These are phyloP conservation scores for Cystofilobasidium macerans DNA, from an alignment of 768 basidiomycete genomes.

Conservation along the genomic window DNA sequence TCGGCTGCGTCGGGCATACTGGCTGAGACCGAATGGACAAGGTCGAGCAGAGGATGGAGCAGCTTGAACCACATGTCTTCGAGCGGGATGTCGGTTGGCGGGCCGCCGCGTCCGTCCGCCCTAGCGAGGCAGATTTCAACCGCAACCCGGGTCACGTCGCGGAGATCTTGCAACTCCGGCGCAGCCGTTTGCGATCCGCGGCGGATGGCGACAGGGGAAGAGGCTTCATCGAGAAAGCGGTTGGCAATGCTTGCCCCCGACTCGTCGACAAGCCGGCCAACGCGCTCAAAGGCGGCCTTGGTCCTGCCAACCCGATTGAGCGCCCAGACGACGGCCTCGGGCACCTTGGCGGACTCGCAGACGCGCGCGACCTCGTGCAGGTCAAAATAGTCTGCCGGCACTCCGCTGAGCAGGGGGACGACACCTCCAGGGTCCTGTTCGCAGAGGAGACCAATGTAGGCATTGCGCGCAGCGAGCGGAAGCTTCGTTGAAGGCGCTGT, in stretches of 20 bases:
- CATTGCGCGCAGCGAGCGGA: background rate
- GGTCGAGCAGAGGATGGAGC: conserved; percentile 66
- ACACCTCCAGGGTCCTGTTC: conserved; percentile 55
- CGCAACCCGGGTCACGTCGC: conserved; percentile 52
- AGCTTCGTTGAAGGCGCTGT: background rate
- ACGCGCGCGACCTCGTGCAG: conserved; percentile 48
- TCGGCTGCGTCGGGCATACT: background rate
- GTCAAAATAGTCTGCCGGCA: conserved; percentile 50
- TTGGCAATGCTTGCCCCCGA: conserved; percentile 26
- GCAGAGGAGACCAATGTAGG: conserved; percentile 63
- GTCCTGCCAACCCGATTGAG: conserved; percentile 55
- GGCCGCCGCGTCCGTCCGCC: conserved; percentile 27
- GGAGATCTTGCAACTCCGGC: conserved; percentile 46
- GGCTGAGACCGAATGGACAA: conserved; percentile 58
- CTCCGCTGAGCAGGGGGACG: conserved; percentile 50
- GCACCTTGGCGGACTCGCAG: conserved; percentile 58
- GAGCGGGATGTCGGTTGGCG: conserved; percentile 38
- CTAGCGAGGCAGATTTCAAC: conserved; percentile 60
- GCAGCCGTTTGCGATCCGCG: too few species aligned
- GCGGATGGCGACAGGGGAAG: too few species aligned
- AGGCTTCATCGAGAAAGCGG: conserved; percentile 28
- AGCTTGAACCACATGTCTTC: conserved; percentile 88
- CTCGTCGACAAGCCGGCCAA: conserved; percentile 42
- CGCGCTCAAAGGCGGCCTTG: conserved; percentile 54
- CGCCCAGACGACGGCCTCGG: conserved; percentile 73